These are phyloP conservation scores for Globisporangium sylvaticum DNA, from an alignment of 352 stramenopile species.

Conservation along the genomic window DNA sequence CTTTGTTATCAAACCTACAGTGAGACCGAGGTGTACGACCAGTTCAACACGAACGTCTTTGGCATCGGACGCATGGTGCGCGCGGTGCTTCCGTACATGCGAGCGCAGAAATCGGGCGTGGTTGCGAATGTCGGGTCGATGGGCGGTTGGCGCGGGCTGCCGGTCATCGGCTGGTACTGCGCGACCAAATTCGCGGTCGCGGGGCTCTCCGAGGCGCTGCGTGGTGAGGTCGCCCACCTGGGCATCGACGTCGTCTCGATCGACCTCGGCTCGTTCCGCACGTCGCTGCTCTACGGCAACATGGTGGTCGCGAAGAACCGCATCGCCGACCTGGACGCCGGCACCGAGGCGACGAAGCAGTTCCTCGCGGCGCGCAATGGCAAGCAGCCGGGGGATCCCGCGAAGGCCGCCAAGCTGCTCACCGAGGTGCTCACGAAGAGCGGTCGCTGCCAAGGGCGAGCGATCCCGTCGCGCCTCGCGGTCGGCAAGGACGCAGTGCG, in stretches of 20 bases:
- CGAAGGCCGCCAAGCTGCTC: constrained; percentile 25
- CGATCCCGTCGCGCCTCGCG: constrained; percentile 23
- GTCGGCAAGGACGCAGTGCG: constrained; percentile 25
- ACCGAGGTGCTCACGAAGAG: constrained; percentile 37
- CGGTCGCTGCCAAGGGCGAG: constrained; percentile 29
- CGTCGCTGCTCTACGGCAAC: constrained; percentile 22
- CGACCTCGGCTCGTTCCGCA: constrained; percentile 36
- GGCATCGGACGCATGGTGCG: constrained; percentile 28
- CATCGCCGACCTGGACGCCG: constrained; percentile 26
- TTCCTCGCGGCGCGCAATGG: constrained; percentile 26
- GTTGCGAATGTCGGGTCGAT: constrained; percentile 35
- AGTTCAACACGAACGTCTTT: constrained; percentile 45
- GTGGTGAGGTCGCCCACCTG: constrained; percentile 26
- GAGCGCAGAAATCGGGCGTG: constrained; percentile 22
- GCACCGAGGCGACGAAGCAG: constrained; percentile 18
- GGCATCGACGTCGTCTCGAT: constrained; percentile 36
- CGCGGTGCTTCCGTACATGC: constrained; percentile 34
- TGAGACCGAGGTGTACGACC: constrained; percentile 23
- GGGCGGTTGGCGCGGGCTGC: constrained; percentile 25
- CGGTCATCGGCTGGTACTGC: constrained; percentile 30
- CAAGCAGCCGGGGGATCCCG: constrained; percentile 33
- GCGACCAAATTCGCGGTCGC: constrained; percentile 38
- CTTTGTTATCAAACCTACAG: neutral
- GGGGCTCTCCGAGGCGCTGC: constrained; percentile 26
- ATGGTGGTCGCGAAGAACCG: constrained; percentile 21